Evolutionary conservation across 2,329 filamentous ascomycete species (phyloP).

Genomic region (Microcyclosporella mali): DNA sequence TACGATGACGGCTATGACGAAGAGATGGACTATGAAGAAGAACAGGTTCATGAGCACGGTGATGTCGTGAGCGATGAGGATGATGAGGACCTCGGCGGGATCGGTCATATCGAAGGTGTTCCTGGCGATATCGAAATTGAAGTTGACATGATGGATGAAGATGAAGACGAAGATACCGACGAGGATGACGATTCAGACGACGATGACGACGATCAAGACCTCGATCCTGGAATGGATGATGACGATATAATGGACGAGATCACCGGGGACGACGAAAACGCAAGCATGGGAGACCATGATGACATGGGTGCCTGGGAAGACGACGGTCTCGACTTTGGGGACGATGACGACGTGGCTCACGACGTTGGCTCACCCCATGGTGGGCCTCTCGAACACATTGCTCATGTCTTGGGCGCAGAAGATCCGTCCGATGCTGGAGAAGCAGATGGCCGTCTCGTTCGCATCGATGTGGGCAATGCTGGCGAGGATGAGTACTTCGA

Average conservation of each 20-base stretch:
- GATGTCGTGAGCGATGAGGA: conserved; percentile 88
- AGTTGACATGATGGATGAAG: conserved; percentile 83
- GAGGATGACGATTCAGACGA: conserved; percentile 56
- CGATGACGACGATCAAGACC: conserved; percentile 51
- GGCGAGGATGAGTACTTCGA: conserved; percentile 47
- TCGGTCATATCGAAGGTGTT: conserved; percentile 64
- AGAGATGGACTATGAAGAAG: conserved; percentile 90
- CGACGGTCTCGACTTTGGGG: conserved; percentile 38
- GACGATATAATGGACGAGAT: conserved; percentile 49
- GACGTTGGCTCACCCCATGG: conserved; percentile 42
- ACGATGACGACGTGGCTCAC: conserved; percentile 33
- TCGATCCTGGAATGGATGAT: conserved; percentile 54
- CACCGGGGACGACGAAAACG: conserved; percentile 44
- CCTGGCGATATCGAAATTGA: conserved; percentile 58
- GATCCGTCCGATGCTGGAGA: conserved; percentile 34
- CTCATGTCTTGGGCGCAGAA: conserved; percentile 36
- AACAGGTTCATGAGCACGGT: conserved; percentile 72
- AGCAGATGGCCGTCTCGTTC: conserved; percentile 23
- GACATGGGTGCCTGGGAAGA: conserved; percentile 42
- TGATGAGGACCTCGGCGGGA: conserved; percentile 70
- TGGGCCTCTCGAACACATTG: conserved; percentile 31
- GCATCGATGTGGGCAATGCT: conserved; percentile 38
- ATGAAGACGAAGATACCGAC: conserved; percentile 54
- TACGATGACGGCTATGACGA: conserved; percentile 84
- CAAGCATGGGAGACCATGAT: conserved; percentile 43